Conservation (phyloP, 2,329 filamentous ascomycete species). For the Xylariaceae sp. region DNA sequence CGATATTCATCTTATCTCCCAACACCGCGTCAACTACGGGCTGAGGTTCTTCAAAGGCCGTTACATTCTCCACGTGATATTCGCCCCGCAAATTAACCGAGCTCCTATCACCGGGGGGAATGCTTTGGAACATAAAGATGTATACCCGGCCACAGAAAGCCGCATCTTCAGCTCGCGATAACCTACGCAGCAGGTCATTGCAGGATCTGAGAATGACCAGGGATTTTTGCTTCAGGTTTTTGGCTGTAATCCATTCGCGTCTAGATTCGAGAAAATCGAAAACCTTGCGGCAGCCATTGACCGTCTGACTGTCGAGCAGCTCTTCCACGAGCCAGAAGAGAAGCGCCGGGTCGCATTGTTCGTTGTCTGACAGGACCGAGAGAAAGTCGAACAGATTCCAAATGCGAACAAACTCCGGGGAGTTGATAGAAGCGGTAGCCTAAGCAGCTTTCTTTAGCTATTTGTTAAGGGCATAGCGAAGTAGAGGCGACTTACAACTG, state of each 20-base stretch:
- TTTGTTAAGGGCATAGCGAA: constrained; percentile 9
- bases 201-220: constrained; percentile 88
- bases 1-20: constrained; percentile 61
- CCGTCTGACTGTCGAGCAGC: constrained; percentile 91
- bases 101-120: constrained; percentile 92
- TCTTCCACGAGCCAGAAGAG: constrained; percentile 91
- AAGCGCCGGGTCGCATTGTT: constrained; percentile 70
- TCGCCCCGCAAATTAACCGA: constrained; percentile 95
- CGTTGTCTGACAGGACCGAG: constrained; percentile 79
- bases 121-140: constrained; percentile 97
- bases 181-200: constrained; percentile 85
- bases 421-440: constrained; percentile 70
- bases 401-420: constrained; percentile 71
- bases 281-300: constrained; percentile 80
- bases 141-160: constrained; percentile 97
- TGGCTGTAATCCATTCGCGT: constrained; percentile 77
- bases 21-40: constrained; percentile 32
- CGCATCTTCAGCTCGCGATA: constrained; percentile 94
- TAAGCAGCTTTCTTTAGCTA: constrained; percentile 38
- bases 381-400: constrained; percentile 94
- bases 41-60: constrained; percentile 63
- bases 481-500: constrained; percentile 57
- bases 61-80: constrained; percentile 93
- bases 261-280: constrained; percentile 95
- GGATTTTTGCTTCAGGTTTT: constrained; percentile 75